phyloP scores from a whole-genome alignment of 768 basidiomycete genomes.

The Coprinopsis strossmayeri region DNA sequence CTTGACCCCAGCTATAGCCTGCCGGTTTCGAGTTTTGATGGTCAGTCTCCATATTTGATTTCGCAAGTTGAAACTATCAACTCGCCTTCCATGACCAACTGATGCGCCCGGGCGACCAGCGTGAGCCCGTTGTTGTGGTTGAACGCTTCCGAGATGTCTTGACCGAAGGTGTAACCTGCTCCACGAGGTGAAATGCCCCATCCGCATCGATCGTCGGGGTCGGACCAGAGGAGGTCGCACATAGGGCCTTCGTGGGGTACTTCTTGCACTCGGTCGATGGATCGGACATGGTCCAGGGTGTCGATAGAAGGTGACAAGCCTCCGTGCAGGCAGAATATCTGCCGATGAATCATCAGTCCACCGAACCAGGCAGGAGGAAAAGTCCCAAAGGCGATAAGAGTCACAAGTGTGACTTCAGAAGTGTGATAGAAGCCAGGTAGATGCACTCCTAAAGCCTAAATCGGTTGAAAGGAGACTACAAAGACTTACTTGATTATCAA shows the following conservation, averaged over 20 bases:
- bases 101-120: constrained; percentile 89
- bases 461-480: constrained; percentile 2
- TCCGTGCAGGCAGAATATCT: constrained; percentile 99
- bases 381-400: constrained; percentile 1
- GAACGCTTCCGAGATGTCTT: constrained; percentile 98
- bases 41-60: too few species aligned
- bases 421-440: neutral
- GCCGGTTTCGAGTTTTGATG: too few species aligned
- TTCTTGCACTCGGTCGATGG: constrained; percentile 98
- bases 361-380: neutral
- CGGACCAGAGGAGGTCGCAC: constrained; percentile 99
- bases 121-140: constrained; percentile 99
- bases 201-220: constrained; percentile 98
- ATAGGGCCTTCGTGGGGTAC: constrained; percentile 99
- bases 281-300: constrained; percentile 97
- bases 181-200: constrained; percentile 99
- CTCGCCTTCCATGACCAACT: constrained; percentile 94
- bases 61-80: too few species aligned
- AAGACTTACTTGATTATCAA: constrained; percentile 95
- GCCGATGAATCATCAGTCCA: neutral
- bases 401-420: neutral
- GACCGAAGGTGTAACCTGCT: constrained; percentile 98
- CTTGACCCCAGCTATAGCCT: constrained; percentile 98
- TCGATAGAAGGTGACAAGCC: constrained; percentile 98
- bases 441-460: too few species aligned